Percentiles rank a stretch among this genome's conserved stretches.
These are phyloP conservation scores for Hyphopichia wangnamkhiaoensis DNA, from an alignment of 1,139 yeast species.

Conservation along the genomic window DNA sequence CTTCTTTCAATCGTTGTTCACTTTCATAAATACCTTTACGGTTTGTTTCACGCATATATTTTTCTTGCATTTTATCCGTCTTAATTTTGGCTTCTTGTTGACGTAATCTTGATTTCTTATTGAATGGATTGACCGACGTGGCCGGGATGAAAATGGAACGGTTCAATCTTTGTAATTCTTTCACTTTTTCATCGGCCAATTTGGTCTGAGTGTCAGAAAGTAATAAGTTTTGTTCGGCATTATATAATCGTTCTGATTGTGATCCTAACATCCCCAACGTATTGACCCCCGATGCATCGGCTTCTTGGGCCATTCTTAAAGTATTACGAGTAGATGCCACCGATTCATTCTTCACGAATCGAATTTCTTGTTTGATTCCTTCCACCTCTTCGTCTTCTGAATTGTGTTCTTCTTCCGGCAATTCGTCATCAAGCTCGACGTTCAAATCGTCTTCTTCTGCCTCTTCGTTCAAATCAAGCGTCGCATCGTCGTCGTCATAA, in stretches of 20 bases:
- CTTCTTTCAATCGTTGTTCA: constrained; percentile 47
- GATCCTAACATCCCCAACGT: constrained; percentile 91
- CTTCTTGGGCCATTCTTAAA: constrained; percentile 83
- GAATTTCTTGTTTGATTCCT: constrained; percentile 79
- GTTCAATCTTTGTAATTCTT: constrained; percentile 76
- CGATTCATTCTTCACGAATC: constrained; percentile 86
- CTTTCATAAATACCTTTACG: constrained; percentile 46
- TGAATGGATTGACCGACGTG: constrained; percentile 77
- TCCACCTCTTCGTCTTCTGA: constrained; percentile 87
- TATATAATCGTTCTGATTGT: constrained; percentile 82
- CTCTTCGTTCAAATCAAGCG: constrained; percentile 38
- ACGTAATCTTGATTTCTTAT: constrained; percentile 72
- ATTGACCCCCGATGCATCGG: constrained; percentile 87
- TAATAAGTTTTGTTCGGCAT: constrained; percentile 75
- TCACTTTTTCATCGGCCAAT: constrained; percentile 82
- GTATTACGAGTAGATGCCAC: constrained; percentile 86
- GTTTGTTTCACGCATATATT: constrained; percentile 45
- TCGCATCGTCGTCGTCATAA: constrained; percentile 23
- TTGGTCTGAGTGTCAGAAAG: constrained; percentile 80
- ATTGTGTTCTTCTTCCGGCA: constrained; percentile 48
- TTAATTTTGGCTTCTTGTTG: constrained; percentile 75
- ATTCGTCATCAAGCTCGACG: constrained; percentile 43
- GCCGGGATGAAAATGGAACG: constrained; percentile 84
- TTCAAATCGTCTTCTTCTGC: constrained; percentile 46
- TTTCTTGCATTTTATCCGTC: constrained; percentile 64